Evolutionary conservation across 768 basidiomycete genomes (phyloP).

Genomic region (Guyanaporus albipodus): DNA sequence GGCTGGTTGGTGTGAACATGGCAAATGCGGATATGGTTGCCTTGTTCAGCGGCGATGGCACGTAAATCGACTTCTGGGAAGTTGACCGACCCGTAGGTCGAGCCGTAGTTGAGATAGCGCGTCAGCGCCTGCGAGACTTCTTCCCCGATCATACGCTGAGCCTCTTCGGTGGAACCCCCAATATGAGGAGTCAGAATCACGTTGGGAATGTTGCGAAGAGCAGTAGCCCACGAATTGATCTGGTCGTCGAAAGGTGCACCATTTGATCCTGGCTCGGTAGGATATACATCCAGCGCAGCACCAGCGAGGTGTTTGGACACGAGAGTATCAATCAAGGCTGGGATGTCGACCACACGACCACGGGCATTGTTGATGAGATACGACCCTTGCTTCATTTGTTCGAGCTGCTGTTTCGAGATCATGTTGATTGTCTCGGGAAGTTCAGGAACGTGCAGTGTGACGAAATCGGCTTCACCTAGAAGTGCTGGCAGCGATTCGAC

Average conservation of each 20-base stretch:
- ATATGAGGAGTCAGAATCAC: constrained; percentile 98
- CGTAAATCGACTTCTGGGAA: constrained; percentile 98
- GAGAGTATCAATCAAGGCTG: constrained; percentile 77
- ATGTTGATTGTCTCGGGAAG: constrained; percentile 93
- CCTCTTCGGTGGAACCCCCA: constrained; percentile 98
- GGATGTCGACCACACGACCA: constrained; percentile 92
- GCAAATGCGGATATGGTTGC: constrained; percentile 81
- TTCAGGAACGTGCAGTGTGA: constrained; percentile 96
- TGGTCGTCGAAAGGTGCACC: constrained; percentile 87
- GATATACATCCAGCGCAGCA: constrained; percentile 93
- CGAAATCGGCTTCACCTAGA: constrained; percentile 81
- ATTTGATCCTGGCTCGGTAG: constrained; percentile 88
- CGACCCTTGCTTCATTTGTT: constrained; percentile 90
- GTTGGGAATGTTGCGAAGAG: constrained; percentile 75
- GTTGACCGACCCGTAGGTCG: constrained; percentile 91
- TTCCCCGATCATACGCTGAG: constrained; percentile 94
- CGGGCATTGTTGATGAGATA: constrained; percentile 99
- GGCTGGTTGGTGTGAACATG: constrained; percentile 95
- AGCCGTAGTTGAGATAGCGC: constrained; percentile 90
- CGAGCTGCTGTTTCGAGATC: constrained; percentile 74
- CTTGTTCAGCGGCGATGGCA: constrained; percentile 82
- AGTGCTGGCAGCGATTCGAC: constrained; percentile 75
- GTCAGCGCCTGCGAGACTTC: constrained; percentile 84
- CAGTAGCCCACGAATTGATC: constrained; percentile 79
- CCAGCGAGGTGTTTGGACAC: constrained; percentile 83